These are phyloP conservation scores for Talaromyces rugulosus DNA, from an alignment of 2,329 filamentous ascomycete genomes.

Conservation along the genomic window DNA sequence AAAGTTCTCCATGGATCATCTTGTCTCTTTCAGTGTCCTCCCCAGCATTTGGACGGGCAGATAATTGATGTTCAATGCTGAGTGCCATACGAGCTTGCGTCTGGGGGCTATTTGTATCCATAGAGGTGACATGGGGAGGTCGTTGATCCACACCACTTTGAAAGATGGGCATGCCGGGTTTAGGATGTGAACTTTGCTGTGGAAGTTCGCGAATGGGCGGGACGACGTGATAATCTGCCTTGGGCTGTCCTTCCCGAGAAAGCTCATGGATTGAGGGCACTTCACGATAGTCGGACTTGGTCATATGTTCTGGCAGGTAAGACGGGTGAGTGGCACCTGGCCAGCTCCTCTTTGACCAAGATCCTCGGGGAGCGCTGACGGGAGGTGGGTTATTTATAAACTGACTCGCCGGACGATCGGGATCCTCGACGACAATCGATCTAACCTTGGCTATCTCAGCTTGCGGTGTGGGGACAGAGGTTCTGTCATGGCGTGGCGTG, in stretches of 20 bases:
- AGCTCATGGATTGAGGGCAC: constrained; percentile 37
- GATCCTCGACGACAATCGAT: constrained; percentile 45
- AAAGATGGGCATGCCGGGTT: constrained; percentile 33
- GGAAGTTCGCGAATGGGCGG: constrained; percentile 38
- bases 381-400: constrained; percentile 40
- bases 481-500: constrained; percentile 36
- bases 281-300: constrained; percentile 39
- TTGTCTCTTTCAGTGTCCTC: constrained; percentile 74
- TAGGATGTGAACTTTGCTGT: constrained; percentile 32
- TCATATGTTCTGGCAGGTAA: constrained; percentile 34
- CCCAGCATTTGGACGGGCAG: constrained; percentile 36
- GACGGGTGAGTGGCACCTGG: constrained; percentile 31
- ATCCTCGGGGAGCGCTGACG: constrained; percentile 26
- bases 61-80: constrained; percentile 38
- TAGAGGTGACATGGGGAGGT: constrained; percentile 26
- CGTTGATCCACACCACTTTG: constrained; percentile 35
- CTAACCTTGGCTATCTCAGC: constrained; percentile 44
- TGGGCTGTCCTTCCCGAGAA: constrained; percentile 33
- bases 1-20: constrained; percentile 78
- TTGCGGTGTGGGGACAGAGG: constrained; percentile 28
- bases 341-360: constrained; percentile 40
- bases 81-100: constrained; percentile 42
- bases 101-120: constrained; percentile 39
- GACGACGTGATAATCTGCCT: constrained; percentile 38
- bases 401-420: constrained; percentile 32